Evolutionary conservation across 2,329 filamentous ascomycete genomes (phyloP).

Genomic region (Aspergillus neoniger): DNA sequence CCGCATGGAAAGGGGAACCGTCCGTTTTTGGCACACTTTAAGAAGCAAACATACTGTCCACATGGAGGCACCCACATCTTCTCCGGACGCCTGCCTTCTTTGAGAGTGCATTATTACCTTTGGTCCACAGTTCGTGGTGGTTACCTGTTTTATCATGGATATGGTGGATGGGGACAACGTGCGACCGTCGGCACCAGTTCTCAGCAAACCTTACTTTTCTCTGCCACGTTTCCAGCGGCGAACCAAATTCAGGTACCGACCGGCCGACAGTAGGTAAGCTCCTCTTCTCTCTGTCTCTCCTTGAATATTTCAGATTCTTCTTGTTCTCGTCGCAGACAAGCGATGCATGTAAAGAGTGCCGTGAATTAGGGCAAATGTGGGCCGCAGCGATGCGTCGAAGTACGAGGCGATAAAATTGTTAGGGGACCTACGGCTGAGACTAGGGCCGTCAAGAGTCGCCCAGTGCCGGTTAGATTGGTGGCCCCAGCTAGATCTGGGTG

Average conservation of each 20-base stretch:
- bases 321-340: not conserved
- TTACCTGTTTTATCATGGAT: not conserved
- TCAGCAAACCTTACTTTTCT: not conserved
- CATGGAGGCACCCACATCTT: not conserved
- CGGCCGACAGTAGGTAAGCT: not conserved
- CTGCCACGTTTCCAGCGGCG: not conserved
- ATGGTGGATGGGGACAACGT: not conserved
- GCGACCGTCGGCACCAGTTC: slow-evolving; percentile 3
- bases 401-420: not conserved
- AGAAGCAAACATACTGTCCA: not conserved
- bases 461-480: slow-evolving; percentile 3
- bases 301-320: not conserved
- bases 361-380: slow-evolving; percentile 2
- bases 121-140: not conserved
- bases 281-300: not conserved
- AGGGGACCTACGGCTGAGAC: not conserved
- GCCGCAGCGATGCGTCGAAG: not conserved
- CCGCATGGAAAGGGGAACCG: not conserved
- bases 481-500: slow-evolving; percentile 2
- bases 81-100: not conserved
- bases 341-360: not conserved
- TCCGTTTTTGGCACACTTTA: not conserved
- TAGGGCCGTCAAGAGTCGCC: slow-evolving; percentile 7
- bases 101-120: not conserved
- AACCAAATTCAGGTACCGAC: not conserved